These are phyloP conservation scores for Arxiozyma slooffiae DNA, from an alignment of 1,139 yeast species.

Conservation along the genomic window DNA sequence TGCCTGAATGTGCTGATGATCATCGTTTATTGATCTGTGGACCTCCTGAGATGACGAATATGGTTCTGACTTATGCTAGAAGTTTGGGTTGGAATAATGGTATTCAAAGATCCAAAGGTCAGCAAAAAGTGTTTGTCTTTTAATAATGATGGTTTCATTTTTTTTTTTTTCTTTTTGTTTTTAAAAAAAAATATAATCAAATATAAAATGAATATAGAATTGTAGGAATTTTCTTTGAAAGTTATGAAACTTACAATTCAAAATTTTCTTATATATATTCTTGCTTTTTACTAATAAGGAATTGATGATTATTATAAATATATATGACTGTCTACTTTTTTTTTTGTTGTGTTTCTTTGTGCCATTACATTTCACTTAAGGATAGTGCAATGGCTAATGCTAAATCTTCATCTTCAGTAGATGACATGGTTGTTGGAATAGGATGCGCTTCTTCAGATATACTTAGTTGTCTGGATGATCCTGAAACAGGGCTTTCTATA, in stretches of 20 bases:
- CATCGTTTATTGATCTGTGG: conserved; percentile 61
- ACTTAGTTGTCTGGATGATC: neutral
- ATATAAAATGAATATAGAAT: neutral
- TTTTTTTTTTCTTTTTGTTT: too few relatives aligned
- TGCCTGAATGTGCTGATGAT: conserved; percentile 40
- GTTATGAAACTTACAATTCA: neutral
- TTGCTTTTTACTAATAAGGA: too few relatives aligned
- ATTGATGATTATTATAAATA: neutral
- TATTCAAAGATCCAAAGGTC: conserved; percentile 40
- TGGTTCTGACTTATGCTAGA: conserved; percentile 40
- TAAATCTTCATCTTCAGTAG: conserved; percentile 22
- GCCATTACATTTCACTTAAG: conserved; percentile 25
- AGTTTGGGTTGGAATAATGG: conserved; percentile 58
- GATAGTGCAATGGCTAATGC: conserved; percentile 29
- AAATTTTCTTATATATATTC: too few relatives aligned
- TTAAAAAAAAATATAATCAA: too few relatives aligned
- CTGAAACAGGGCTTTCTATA: neutral
- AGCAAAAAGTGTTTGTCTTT: conserved; percentile 61
- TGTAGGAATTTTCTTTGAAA: neutral
- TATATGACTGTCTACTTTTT: neutral
- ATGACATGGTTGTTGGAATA: neutral
- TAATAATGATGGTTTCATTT: conserved; percentile 22
- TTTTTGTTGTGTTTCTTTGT: too few relatives aligned
- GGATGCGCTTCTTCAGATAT: neutral
- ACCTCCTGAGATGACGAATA: conserved; percentile 57